Conservation (phyloP, 2,329 filamentous ascomycete genomes). For the Alternaria triticimaculans region DNA sequence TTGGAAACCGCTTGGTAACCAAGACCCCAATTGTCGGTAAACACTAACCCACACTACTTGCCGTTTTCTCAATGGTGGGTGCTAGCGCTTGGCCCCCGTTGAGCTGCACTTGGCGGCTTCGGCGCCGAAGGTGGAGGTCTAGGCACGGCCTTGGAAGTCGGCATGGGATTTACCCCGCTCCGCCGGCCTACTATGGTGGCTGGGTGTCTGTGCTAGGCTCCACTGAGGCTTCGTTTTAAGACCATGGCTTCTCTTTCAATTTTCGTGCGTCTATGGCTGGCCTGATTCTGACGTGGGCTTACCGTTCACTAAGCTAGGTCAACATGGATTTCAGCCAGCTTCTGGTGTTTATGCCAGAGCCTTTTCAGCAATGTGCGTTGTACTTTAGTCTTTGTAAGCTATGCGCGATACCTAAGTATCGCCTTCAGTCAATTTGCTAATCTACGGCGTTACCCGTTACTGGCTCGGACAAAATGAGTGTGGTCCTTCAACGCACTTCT, state of each 20-base stretch:
- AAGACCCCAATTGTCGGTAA: conserved; percentile 9
- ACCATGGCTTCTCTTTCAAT: not conserved
- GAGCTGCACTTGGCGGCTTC: conserved; percentile 22
- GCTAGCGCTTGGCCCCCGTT: conserved; percentile 24
- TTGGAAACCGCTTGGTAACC: not conserved
- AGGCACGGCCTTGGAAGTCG: conserved; percentile 14
- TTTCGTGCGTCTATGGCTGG: not conserved
- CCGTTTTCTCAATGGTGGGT: conserved; percentile 1
- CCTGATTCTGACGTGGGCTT: not conserved
- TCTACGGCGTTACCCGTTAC: not conserved
- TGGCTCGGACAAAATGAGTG: not conserved
- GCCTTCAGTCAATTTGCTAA: conserved; percentile 9
- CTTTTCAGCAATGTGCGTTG: not conserved
- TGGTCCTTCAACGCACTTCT: not conserved
- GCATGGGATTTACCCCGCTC: conserved; percentile 11
- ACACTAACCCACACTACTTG: not conserved
- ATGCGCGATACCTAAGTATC: not conserved
- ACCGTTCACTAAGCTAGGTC: not conserved
- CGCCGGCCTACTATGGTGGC: not conserved
- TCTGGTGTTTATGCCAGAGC: not conserved
- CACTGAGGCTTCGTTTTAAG: not conserved
- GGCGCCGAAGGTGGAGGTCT: conserved; percentile 7
- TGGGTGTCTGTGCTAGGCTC: not conserved
- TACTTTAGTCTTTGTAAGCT: not conserved
- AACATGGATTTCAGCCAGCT: not conserved